A percentile compares a stretch with the other conserved stretches of the same genome.
These are phyloP conservation scores for Fusarium sp. DNA, from an alignment of 2,329 filamentous ascomycete species.

Conservation along the genomic window DNA sequence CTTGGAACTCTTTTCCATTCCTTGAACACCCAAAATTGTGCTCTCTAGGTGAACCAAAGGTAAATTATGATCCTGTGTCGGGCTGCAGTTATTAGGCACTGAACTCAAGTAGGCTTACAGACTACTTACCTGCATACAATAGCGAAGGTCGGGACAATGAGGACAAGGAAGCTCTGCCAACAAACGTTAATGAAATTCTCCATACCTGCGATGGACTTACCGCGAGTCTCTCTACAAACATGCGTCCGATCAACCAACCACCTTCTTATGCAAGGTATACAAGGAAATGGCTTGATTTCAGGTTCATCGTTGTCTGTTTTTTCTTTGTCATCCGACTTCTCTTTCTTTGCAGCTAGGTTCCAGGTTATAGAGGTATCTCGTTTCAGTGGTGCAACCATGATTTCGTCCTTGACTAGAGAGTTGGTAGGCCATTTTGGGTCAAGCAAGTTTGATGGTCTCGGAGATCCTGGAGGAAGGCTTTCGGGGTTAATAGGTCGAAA, in stretches of 20 bases:
- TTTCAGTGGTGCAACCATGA: neutral
- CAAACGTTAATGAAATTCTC: rapidly evolving
- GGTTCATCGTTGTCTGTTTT: neutral
- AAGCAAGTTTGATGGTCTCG: neutral
- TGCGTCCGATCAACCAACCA: neutral
- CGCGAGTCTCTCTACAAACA: neutral
- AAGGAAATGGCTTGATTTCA: neutral
- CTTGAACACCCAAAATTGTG: rapidly evolving
- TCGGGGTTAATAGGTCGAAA: neutral
- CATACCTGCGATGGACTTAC: neutral
- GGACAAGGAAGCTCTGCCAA: neutral
- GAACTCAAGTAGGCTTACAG: neutral
- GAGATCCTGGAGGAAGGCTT: neutral
- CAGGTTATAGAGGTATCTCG: neutral
- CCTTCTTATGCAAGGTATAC: neutral
- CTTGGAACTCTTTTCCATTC: neutral
- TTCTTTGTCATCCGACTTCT: neutral
- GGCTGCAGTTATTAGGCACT: neutral
- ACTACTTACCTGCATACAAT: neutral
- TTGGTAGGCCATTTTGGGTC: neutral
- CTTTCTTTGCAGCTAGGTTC: neutral
- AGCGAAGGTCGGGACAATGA: neutral
- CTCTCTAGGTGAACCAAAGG: neutral
- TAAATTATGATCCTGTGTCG: neutral
- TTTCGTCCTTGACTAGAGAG: neutral